Evolutionary conservation across 331 rosid genomes (phyloP).

Genomic region (Pyrus hybrid): DNA sequence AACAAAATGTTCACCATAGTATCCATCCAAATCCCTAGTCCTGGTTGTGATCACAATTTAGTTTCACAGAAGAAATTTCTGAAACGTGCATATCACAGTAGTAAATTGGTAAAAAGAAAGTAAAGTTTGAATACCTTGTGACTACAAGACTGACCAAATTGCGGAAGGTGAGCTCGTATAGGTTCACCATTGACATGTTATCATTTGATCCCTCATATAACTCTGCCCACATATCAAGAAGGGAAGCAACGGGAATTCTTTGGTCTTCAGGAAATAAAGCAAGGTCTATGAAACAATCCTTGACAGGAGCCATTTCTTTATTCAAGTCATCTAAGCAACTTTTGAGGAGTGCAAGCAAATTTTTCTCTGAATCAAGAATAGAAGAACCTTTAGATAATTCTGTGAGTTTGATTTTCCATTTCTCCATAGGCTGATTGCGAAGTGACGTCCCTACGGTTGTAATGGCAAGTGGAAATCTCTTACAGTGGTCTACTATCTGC

Average conservation of each 20-base stretch:
- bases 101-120: background rate
- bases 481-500: conserved; percentile 42
- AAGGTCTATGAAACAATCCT: conserved; percentile 47
- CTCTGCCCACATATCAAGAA: too few relatives aligned
- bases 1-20: background rate
- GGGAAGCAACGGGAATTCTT: too few relatives aligned
- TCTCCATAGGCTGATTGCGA: background rate
- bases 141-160: conserved; percentile 43
- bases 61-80: background rate
- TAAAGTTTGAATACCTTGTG: conserved; percentile 31
- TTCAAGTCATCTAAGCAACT: conserved; percentile 26
- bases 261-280: background rate
- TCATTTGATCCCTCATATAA: background rate
- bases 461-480: conserved; percentile 40
- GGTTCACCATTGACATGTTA: conserved; percentile 22
- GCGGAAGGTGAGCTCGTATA: conserved; percentile 19
- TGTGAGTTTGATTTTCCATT: conserved; percentile 8
- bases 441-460: conserved; percentile 26
- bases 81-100: background rate
- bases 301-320: background rate
- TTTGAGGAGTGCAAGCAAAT: conserved; percentile 23
- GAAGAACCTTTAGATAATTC: conserved; percentile 17
- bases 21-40: background rate
- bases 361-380: conserved; percentile 5
- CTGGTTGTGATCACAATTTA: conserved; percentile 1